Base-by-base conservation (phyloP, 345 rosid species). In the Rhodamnia argentea region DNA sequence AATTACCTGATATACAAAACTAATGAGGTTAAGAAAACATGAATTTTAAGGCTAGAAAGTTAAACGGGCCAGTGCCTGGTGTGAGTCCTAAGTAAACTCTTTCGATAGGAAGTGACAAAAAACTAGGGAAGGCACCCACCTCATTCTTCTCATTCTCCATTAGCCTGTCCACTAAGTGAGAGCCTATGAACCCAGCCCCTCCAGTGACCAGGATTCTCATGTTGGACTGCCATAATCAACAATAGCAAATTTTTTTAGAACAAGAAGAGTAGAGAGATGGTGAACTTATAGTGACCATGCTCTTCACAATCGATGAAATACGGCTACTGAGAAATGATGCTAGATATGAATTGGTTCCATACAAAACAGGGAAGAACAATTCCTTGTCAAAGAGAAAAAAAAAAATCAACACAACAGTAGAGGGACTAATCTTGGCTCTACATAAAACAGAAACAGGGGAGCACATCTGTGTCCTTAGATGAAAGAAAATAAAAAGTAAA, bases 151-250 rank as follows among this genome's bases (percentile, higher is more conserved):
- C 98, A 89, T 96, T 96, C 89, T 95, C 96, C 99, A 96, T 96
- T 50, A 96, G 90, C 89, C 86, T 93, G 93, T 97, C 99, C 52
- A 96, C 99, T 56, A 97, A 91, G 87, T 96, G 98, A 86, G 99
- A 96, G 42, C 99, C 99, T 44, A 96, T 96, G 91, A 95, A 96
- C 84, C 98, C 99, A 91, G 99, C 98, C 85, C 99, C 99, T 87
- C 99, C 99, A 54, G 98, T 95, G 76, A 96, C 93, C 91, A 97
- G 93, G 86, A 97, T 97, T 89, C 99, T 95, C 99, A 96, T 94
- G 86, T 97, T 97, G 37, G 99, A 94, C 99, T 96, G 91, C 47
- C 81, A 70, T 37, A 47, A 70, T 70, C 81, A 70, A 70, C 24
- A 70, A 24, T 10, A 18, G 81, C 13, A 70, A 37, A 4, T 0